These are phyloP conservation scores for Aaosphaeria arxii DNA, from an alignment of 2,329 filamentous ascomycete genomes.

Conservation along the genomic window DNA sequence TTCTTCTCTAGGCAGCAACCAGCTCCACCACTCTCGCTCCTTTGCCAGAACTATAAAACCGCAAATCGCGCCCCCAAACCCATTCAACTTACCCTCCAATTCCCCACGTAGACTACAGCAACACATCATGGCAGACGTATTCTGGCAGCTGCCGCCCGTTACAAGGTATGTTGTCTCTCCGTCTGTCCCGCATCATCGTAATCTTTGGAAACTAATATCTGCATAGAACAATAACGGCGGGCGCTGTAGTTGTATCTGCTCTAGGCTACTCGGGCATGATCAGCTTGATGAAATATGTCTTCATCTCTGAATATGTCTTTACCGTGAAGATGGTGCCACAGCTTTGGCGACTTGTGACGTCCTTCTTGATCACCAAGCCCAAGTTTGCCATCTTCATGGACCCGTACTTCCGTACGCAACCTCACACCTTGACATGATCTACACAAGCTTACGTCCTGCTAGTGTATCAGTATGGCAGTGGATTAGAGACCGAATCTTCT, in stretches of 20 bases:
- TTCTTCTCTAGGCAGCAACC: conserved; percentile 28
- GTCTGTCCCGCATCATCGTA: not conserved
- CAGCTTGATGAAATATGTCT: conserved; percentile 52
- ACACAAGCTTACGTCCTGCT: conserved; percentile 26
- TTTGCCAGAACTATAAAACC: conserved; percentile 3
- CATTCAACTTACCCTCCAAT: conserved; percentile 19
- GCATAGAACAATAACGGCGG: conserved; percentile 64
- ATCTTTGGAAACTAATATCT: not conserved
- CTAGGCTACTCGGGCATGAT: conserved; percentile 59
- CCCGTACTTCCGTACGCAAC: conserved; percentile 63
- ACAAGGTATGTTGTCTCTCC: conserved; percentile 50
- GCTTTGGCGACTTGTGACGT: conserved; percentile 57
- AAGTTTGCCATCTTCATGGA: conserved; percentile 64
- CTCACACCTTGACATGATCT: not conserved
- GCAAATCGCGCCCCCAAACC: conserved; percentile 1
- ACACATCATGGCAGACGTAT: conserved; percentile 52
- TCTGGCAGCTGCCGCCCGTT: conserved; percentile 65
- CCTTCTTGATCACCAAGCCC: conserved; percentile 58
- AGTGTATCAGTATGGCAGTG: conserved; percentile 75
- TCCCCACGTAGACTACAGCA: conserved; percentile 11
- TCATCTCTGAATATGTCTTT: conserved; percentile 53
- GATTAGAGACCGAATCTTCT: conserved; percentile 68
- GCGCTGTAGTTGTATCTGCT: conserved; percentile 61
- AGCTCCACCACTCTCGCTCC: not conserved
- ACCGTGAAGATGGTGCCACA: conserved; percentile 53